Evolutionary conservation across 2,329 filamentous ascomycete species (phyloP).

Genomic region (Colletotrichum navitas): DNA sequence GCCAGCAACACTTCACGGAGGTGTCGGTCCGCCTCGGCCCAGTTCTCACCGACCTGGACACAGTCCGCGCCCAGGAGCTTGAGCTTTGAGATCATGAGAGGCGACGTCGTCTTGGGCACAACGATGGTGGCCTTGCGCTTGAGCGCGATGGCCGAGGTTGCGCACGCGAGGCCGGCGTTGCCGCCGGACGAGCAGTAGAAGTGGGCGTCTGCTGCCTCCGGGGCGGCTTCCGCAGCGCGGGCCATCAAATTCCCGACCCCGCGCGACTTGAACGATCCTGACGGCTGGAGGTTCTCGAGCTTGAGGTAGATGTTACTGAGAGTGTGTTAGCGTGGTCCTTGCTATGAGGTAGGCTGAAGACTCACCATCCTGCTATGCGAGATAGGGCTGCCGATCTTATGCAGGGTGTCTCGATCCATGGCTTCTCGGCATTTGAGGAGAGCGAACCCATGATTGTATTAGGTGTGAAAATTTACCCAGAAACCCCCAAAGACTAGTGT

Average conservation of each 20-base stretch:
- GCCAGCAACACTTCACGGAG: constrained; percentile 70
- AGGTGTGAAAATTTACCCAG: too few relatives aligned
- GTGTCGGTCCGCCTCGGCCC: constrained; percentile 77
- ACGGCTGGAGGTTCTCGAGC: constrained; percentile 86
- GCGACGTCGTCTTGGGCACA: constrained; percentile 74
- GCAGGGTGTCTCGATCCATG: constrained; percentile 80
- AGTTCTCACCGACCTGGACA: constrained; percentile 75
- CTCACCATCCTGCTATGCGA: constrained; percentile 78
- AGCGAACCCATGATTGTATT: constrained; percentile 56
- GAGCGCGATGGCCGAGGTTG: constrained; percentile 76
- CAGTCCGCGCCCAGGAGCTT: constrained; percentile 76
- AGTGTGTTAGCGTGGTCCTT: constrained; percentile 20
- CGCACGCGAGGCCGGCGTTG: constrained; percentile 87
- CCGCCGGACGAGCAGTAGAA: constrained; percentile 87
- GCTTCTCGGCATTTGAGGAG: constrained; percentile 56
- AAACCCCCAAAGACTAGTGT: neutral
- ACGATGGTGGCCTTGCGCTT: constrained; percentile 79
- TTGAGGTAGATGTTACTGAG: constrained; percentile 84
- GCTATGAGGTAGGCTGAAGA: constrained; percentile 42
- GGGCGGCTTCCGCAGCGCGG: constrained; percentile 52
- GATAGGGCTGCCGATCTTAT: constrained; percentile 76
- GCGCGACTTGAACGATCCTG: constrained; percentile 87
- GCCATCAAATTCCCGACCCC: constrained; percentile 81
- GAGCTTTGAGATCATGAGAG: constrained; percentile 79
- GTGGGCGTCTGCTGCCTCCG: constrained; percentile 60